Percentiles rank a stretch among this genome's conserved stretches.
Conservation (phyloP, 805 yeast species). For the Nakazawaea pomicola region DNA sequence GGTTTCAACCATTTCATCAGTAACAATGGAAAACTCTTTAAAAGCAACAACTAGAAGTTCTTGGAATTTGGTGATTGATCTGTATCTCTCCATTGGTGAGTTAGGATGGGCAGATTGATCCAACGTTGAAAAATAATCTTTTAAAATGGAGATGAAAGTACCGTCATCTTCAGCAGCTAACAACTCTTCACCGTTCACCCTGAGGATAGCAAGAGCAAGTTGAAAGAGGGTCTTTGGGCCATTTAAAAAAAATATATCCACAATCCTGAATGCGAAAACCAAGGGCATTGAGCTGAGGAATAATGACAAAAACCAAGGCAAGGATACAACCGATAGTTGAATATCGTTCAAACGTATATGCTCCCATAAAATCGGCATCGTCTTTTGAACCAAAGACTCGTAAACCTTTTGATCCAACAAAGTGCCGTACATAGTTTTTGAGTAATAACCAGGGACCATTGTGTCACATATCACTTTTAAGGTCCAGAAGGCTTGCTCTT, state of each 20-base stretch:
- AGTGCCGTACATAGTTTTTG: slow-evolving; percentile 97
- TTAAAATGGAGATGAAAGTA: slow-evolving; percentile 77
- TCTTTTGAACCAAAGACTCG: slow-evolving; percentile 82
- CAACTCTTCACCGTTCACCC: slow-evolving; percentile 82
- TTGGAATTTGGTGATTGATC: slow-evolving; percentile 78
- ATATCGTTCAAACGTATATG: slow-evolving; percentile 78
- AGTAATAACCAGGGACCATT: slow-evolving; percentile 91
- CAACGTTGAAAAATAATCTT: slow-evolving; percentile 71
- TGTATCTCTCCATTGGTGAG: slow-evolving; percentile 56
- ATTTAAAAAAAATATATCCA: slow-evolving; percentile 85
- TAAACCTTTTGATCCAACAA: slow-evolving; percentile 89
- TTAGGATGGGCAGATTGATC: slow-evolving; percentile 78
- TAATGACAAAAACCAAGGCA: slow-evolving; percentile 94
- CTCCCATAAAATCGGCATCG: slow-evolving; percentile 84
- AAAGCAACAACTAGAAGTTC: slow-evolving; percentile 88
- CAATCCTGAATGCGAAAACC: slow-evolving; percentile 84
- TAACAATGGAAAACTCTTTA: slow-evolving; percentile 78
- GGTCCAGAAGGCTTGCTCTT: slow-evolving; percentile 97
- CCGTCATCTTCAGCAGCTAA: slow-evolving; percentile 87
- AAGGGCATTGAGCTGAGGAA: slow-evolving; percentile 92
- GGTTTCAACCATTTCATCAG: slow-evolving; percentile 66
- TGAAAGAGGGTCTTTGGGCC: slow-evolving; percentile 90
- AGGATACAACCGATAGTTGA: slow-evolving; percentile 85
- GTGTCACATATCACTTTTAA: slow-evolving; percentile 75
- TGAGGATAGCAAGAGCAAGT: slow-evolving; percentile 85